Evolutionary conservation across 352 stramenopile species (phyloP), one percentile per base, ranked within the genome.

Genomic region (Pythium oligandrum): DNA sequence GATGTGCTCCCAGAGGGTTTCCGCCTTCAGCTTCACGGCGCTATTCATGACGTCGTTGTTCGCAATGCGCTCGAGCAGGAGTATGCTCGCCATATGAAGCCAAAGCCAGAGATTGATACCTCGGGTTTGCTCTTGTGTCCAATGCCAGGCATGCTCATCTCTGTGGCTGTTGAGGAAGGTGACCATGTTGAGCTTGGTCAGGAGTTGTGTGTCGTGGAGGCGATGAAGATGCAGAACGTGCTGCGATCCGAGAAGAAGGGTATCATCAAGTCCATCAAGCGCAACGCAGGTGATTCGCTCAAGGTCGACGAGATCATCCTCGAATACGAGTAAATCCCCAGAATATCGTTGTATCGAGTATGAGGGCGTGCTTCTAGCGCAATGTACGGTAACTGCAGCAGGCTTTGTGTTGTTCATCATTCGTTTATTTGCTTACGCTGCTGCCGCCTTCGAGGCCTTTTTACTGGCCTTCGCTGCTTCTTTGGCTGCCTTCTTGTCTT

Each of bases 201-300:
- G 68, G 86, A 97, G 46, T 70, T 98, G 6, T 95, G 90, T 44
- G 84, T 98, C 32, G 88, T 98, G 26, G 95, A 98, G 67, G 96
- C 96, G 11, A 99, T 99, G 96, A 99, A 99, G 71, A 99, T 99
- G 96, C 94, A 98, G 75, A 98, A 98, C 67, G 85, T 98, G 36
- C 77, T 98, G 38, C 87, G 88, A 26, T 90, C 94, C 10, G 78
- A 96, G 65, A 93, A 92, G 65, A 79, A 70, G n/a, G 91, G 87
- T 38, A 57, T 86, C 17, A 83, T 99, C 59, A 87, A 83, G 46
- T 86, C 77, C 40, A 75, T 98, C 54, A 68, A 75, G 37, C 78
- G 78, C 47, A 55, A 75, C 42, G 76, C 86, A n/a, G 96, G 96
- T 32, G 76, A 87, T 36, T 92, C 88, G 7, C 77, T 99, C 38